Evolutionary conservation across 192 early-diverging fungal species (phyloP).

Genomic region (Mortierella claussenii): DNA sequence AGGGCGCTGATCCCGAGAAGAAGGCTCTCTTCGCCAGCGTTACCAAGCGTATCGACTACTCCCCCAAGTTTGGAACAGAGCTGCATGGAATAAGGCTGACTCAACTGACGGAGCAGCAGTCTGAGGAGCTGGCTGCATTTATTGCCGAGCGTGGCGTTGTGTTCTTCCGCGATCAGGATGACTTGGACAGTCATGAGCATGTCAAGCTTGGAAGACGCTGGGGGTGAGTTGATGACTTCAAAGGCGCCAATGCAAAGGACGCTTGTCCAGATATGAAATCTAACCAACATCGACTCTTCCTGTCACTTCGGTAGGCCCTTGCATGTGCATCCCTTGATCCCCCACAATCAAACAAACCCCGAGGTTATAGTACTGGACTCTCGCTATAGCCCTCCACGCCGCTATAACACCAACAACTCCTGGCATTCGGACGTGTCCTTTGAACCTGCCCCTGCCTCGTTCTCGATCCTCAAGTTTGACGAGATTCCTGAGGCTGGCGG

Average conservation of each 20-base stretch:
- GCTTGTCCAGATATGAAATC: too few species aligned
- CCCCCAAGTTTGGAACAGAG: constrained; percentile 74
- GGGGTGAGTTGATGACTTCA: constrained; percentile 16
- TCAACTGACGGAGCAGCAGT: constrained; percentile 67
- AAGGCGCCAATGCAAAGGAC: not conserved
- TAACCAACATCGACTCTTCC: too few species aligned
- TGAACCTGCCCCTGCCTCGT: constrained; percentile 44
- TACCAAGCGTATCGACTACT: constrained; percentile 62
- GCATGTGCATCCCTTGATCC: constrained; percentile 39
- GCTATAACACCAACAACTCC: constrained; percentile 54
- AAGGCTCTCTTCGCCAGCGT: constrained; percentile 63
- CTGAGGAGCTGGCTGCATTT: constrained; percentile 70
- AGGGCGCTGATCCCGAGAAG: constrained; percentile 65
- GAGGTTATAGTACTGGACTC: constrained; percentile 49
- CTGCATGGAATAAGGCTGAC: constrained; percentile 66
- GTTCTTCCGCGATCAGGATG: constrained; percentile 75
- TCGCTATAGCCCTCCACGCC: constrained; percentile 34
- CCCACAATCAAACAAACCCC: constrained; percentile 24
- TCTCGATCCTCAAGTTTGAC: constrained; percentile 51
- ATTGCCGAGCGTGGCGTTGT: constrained; percentile 75
- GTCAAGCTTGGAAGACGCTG: constrained; percentile 61
- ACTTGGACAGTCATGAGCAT: constrained; percentile 62
- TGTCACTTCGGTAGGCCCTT: constrained; percentile 19
- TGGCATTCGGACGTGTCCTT: constrained; percentile 49
- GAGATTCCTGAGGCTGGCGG: constrained; percentile 52